These are phyloP conservation scores for Diaporthe aspalathi DNA, from an alignment of 2,329 filamentous ascomycete genomes.

Conservation along the genomic window DNA sequence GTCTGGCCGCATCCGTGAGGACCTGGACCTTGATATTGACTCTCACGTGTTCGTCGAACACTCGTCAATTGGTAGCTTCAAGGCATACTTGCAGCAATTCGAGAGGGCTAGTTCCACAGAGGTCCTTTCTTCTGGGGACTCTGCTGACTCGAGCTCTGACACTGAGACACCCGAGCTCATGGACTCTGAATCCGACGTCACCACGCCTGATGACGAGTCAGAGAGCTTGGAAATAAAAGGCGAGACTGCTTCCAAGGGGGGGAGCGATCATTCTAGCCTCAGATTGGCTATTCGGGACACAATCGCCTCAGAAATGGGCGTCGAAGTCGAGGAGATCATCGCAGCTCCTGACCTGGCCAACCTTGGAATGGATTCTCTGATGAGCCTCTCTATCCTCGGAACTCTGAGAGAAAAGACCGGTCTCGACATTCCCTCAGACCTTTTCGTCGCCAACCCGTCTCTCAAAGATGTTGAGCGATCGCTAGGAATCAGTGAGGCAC, in stretches of 20 bases:
- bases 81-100: constrained; percentile 55
- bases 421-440: constrained; percentile 66
- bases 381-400: constrained; percentile 67
- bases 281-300: constrained; percentile 70
- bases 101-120: constrained; percentile 48
- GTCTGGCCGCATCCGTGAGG: constrained; percentile 66
- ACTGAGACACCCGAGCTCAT: constrained; percentile 35
- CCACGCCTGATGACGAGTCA: constrained; percentile 65
- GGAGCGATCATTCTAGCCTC: constrained; percentile 54
- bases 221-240: constrained; percentile 61
- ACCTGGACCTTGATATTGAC: constrained; percentile 66
- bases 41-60: constrained; percentile 66
- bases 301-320: constrained; percentile 77
- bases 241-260: constrained; percentile 46
- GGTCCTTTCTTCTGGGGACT: constrained; percentile 45
- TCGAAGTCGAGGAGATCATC: constrained; percentile 72
- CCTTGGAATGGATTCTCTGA: constrained; percentile 69
- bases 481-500: constrained; percentile 63
- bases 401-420: constrained; percentile 66
- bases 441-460: constrained; percentile 70
- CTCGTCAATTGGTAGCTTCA: constrained; percentile 65
- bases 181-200: constrained; percentile 60
- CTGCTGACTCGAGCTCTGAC: constrained; percentile 49
- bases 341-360: constrained; percentile 66
- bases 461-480: constrained; percentile 74